Percentiles rank a stretch among this genome's conserved stretches.
These are phyloP conservation scores for Fagopyrum homotropicum DNA, from an alignment of 148 eudicot genomes.

Conservation along the genomic window DNA sequence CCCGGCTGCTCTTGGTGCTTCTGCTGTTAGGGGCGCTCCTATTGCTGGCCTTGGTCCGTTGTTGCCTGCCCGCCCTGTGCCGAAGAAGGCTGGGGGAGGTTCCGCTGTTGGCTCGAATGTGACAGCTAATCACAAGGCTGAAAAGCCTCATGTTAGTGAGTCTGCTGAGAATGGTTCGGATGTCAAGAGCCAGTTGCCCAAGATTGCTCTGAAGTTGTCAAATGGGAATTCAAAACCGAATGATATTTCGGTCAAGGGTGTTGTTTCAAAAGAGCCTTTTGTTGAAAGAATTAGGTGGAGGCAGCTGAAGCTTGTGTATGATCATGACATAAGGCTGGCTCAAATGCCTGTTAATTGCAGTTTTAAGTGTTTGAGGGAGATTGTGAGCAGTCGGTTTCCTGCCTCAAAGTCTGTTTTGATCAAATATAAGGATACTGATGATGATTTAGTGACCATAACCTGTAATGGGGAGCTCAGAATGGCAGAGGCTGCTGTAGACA, in stretches of 20 bases:
- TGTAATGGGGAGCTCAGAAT: slow-evolving; percentile 62
- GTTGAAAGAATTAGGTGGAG: slow-evolving; percentile 40
- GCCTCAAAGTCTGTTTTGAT: slow-evolving; percentile 71
- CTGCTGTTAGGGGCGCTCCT: slow-evolving; percentile 81
- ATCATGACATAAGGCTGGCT: slow-evolving; percentile 87
- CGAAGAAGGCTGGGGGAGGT: slow-evolving; percentile 45
- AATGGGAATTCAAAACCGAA: slow-evolving; percentile 42
- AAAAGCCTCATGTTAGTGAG: slow-evolving; percentile 35
- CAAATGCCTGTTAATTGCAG: slow-evolving; percentile 79
- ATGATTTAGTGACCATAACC: slow-evolving; percentile 87
- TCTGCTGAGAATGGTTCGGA: slow-evolving; percentile 57
- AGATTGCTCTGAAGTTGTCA: slow-evolving; percentile 59
- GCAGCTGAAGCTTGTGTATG: slow-evolving; percentile 86
- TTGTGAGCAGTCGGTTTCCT: slow-evolving; percentile 63
- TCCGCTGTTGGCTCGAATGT: slow-evolving; percentile 26
- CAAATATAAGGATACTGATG: slow-evolving; percentile 80
- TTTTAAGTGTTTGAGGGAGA: slow-evolving; percentile 66
- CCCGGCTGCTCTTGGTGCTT: slow-evolving; percentile 90
- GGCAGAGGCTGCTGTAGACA: slow-evolving; percentile 73
- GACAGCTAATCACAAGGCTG: slow-evolving; percentile 28
- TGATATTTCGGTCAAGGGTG: slow-evolving; percentile 28
- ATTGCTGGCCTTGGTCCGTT: slow-evolving; percentile 84
- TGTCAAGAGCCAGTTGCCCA: slow-evolving; percentile 47
- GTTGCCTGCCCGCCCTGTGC: slow-evolving; percentile 68
- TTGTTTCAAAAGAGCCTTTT: slow-evolving; percentile 17